phyloP scores from a whole-genome alignment of 2,329 filamentous ascomycete species.

The Botrytis galanthina region DNA sequence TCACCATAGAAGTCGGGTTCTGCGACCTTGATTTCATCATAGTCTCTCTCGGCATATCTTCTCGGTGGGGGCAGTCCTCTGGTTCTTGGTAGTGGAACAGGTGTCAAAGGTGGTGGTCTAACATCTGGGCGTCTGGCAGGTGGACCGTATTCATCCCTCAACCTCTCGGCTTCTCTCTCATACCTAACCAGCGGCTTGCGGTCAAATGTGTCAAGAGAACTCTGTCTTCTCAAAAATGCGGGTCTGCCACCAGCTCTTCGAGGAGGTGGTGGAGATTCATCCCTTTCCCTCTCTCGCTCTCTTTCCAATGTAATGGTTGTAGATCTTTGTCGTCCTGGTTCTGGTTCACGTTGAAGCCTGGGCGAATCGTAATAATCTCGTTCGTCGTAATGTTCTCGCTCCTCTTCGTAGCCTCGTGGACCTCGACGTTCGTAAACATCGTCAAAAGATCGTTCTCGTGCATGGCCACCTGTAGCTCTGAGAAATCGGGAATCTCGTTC shows the following conservation, averaged over 20 bases:
- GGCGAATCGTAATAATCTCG: slow-evolving; percentile 45
- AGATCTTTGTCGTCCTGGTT: slow-evolving; percentile 39
- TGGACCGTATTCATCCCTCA: slow-evolving; percentile 61
- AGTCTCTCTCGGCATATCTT: slow-evolving; percentile 55
- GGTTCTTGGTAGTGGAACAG: slow-evolving; percentile 68
- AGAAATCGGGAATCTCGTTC: slow-evolving; percentile 50
- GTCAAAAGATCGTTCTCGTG: slow-evolving; percentile 49
- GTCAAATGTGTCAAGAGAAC: slow-evolving; percentile 87
- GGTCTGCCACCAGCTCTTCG: slow-evolving; percentile 54
- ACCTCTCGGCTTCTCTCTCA: slow-evolving; percentile 33
- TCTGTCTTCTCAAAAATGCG: slow-evolving; percentile 73
- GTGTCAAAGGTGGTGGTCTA: slow-evolving; percentile 46
- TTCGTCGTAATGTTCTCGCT: slow-evolving; percentile 40
- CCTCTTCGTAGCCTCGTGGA: slow-evolving; percentile 35
- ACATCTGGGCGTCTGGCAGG: slow-evolving; percentile 48
- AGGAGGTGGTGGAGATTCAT: slow-evolving; percentile 31
- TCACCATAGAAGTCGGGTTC: slow-evolving; percentile 69
- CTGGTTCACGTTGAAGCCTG: slow-evolving; percentile 39
- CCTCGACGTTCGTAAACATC: slow-evolving; percentile 49
- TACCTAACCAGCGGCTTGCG: slow-evolving; percentile 60
- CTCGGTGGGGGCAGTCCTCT: slow-evolving; percentile 59
- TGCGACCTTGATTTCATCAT: slow-evolving; percentile 66
- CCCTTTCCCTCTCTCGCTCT: slow-evolving; percentile 27
- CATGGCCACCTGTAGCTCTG: slow-evolving; percentile 41
- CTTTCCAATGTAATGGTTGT: slow-evolving; percentile 37